Conservation (phyloP, 352 stramenopile genomes). For the Phytophthora lateralis region DNA sequence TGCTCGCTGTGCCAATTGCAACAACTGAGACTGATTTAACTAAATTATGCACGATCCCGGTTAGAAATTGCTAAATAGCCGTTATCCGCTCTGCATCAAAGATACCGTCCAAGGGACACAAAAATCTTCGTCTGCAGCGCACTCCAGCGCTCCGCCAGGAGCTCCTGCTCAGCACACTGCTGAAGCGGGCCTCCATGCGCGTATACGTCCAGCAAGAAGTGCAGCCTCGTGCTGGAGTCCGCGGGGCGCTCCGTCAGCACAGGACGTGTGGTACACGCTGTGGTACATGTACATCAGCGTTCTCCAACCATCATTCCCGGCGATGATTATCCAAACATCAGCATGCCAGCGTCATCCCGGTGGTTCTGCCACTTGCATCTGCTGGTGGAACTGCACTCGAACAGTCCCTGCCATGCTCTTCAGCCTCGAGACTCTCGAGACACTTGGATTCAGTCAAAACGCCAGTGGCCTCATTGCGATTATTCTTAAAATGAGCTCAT, state of each 20-base stretch:
- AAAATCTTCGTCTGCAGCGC: conserved; percentile 2
- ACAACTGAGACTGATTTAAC: background rate
- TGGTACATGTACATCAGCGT: conserved; percentile 10
- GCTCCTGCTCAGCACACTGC: background rate
- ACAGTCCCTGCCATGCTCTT: too few relatives aligned
- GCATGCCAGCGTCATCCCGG: conserved; percentile 24
- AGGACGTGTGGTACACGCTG: background rate
- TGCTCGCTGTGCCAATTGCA: conserved; percentile 1
- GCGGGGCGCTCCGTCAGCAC: background rate
- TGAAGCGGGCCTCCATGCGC: background rate
- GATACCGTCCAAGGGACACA: background rate
- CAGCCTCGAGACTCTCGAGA: too few relatives aligned
- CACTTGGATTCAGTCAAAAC: background rate
- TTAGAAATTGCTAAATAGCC: conserved; percentile 19
- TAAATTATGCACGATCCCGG: background rate
- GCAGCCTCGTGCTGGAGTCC: background rate
- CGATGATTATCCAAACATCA: conserved; percentile 17
- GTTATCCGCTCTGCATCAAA: conserved; percentile 5
- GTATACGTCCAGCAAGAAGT: background rate
- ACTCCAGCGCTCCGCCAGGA: background rate
- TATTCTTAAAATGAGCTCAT: background rate
- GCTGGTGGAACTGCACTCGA: background rate
- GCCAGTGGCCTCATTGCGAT: background rate
- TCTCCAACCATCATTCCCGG: conserved; percentile 15
- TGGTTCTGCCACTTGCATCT: conserved; percentile 27